Evolutionary conservation across 306 rosid genomes (phyloP).

Genomic region (Medicago ruthenica): DNA sequence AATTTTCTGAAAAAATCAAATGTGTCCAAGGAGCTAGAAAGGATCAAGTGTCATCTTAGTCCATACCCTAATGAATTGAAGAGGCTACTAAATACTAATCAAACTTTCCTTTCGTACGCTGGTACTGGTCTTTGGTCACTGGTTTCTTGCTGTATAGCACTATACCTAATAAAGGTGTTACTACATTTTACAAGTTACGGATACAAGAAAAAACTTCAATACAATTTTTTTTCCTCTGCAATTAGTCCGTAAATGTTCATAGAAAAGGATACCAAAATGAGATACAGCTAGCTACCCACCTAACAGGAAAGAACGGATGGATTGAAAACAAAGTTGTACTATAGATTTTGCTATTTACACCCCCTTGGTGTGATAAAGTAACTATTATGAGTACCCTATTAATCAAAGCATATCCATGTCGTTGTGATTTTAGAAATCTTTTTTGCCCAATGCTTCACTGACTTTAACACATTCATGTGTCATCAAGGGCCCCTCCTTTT

Average conservation of each 20-base stretch:
- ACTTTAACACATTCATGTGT: slow-evolving; percentile 6
- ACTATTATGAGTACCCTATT: not conserved
- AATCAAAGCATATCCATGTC: not conserved
- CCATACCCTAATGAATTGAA: not conserved
- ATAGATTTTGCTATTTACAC: slow-evolving; percentile 2
- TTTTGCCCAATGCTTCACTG: not conserved
- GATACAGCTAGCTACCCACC: slow-evolving; percentile 6
- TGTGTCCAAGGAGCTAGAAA: not conserved
- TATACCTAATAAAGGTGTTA: not conserved
- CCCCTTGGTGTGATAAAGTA: not conserved
- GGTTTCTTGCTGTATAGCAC: not conserved
- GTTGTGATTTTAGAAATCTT: not conserved
- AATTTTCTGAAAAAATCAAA: not conserved
- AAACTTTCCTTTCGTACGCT: not conserved
- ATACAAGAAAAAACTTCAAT: not conserved
- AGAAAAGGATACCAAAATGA: slow-evolving; percentile 27
- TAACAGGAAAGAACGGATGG: not conserved
- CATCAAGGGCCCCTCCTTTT: slow-evolving; percentile 5
- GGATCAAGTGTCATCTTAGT: not conserved
- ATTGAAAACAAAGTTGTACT: slow-evolving; percentile 38
- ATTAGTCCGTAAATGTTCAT: slow-evolving; percentile 29
- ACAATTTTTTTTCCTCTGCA: not conserved
- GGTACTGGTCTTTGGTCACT: not conserved
- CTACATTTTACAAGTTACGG: slow-evolving; percentile 4
- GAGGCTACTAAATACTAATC: not conserved